Conservation (phyloP, 2,329 filamentous ascomycete genomes). For the Calonectria fujianensis region DNA sequence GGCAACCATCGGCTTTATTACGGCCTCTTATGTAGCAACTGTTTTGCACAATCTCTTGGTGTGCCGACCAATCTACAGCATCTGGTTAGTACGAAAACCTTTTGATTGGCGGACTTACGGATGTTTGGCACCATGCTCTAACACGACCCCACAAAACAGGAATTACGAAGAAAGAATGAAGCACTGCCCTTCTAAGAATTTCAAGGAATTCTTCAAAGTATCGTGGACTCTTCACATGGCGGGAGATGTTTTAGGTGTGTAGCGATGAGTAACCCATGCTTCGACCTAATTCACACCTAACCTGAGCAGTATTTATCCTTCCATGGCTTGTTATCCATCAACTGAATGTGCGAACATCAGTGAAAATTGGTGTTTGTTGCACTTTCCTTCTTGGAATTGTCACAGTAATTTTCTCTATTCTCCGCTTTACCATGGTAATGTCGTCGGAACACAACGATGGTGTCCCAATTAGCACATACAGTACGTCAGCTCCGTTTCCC, state of each 20-base stretch:
- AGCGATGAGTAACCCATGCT: neutral
- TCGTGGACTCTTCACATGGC: neutral
- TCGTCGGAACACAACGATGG: neutral
- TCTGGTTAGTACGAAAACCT: neutral
- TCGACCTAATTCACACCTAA: neutral
- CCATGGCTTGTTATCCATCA: constrained; percentile 2
- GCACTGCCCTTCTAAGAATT: neutral
- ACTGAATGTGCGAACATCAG: neutral
- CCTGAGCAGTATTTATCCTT: neutral
- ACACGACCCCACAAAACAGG: neutral
- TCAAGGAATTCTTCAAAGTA: neutral
- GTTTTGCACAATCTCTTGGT: neutral
- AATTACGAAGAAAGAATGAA: neutral
- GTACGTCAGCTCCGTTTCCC: neutral
- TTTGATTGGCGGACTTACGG: neutral
- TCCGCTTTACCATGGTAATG: neutral
- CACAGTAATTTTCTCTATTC: neutral
- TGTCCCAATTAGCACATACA: neutral
- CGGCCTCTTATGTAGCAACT: neutral
- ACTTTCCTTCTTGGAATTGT: neutral
- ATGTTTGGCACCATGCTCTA: neutral
- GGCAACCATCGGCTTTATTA: neutral
- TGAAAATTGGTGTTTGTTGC: neutral
- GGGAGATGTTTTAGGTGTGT: neutral
- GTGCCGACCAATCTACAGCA: neutral